Conservation (phyloP, 805 yeast species). For the Candida saitoana region DNA sequence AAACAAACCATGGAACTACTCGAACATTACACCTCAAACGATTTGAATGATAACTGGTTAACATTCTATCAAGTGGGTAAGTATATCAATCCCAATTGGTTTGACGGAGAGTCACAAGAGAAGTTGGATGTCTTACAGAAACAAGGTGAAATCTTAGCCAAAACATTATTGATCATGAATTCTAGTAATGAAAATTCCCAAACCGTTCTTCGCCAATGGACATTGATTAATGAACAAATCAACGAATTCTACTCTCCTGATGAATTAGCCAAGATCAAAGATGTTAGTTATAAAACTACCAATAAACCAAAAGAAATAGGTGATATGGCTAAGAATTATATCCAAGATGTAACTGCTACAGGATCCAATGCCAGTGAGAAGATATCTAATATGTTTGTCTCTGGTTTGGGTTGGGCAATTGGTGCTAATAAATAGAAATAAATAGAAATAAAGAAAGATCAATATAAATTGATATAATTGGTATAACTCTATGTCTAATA, state of each 20-base stretch:
- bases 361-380: constrained; percentile 42
- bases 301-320: constrained; percentile 10
- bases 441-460: too few species aligned
- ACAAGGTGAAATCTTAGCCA: constrained; percentile 55
- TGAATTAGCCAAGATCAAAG: constrained; percentile 1
- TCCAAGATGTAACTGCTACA: constrained; percentile 28
- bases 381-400: constrained; percentile 46
- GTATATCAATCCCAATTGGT: constrained; percentile 29
- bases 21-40: constrained; percentile 16
- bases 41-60: constrained; percentile 51
- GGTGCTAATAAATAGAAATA: constrained; percentile 44
- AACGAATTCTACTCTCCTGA: constrained; percentile 12
- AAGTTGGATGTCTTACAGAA: constrained; percentile 27
- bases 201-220: constrained; percentile 63
- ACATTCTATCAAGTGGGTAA: constrained; percentile 74
- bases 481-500: too few species aligned
- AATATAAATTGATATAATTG: too few species aligned
- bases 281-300: constrained; percentile 2
- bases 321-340: constrained; percentile 22
- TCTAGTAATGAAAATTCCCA: constrained; percentile 53
- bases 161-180: constrained; percentile 34
- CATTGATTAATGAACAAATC: constrained; percentile 39
- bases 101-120: constrained; percentile 17
- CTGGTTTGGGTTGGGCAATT: constrained; percentile 62
- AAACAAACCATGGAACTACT: constrained; percentile 37